Conservation (phyloP, 108 stramenopile species). For the Hondaea fermentalgiana region DNA sequence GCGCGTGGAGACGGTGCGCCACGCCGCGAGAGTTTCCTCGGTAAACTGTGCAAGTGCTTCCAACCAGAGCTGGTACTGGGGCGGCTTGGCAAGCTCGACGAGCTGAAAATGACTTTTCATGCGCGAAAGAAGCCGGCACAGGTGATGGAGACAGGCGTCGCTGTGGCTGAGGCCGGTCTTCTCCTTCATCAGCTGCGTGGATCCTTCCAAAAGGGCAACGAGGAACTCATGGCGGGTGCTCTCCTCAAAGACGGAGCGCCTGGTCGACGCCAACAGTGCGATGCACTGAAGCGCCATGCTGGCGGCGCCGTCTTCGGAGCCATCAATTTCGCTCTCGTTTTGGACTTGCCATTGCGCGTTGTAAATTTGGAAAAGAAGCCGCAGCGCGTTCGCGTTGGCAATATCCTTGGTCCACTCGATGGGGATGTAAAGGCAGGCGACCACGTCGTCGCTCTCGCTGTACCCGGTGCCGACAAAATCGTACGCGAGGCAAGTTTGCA, state of each 20-base stretch:
- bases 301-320: neutral
- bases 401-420: neutral
- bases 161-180: conserved; percentile 15
- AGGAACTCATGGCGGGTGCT: neutral
- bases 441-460: conserved; percentile 8
- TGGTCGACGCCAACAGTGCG: neutral
- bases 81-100: conserved; percentile 6
- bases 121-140: neutral
- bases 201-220: neutral
- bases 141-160: neutral
- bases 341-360: conserved; percentile 7
- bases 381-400: neutral
- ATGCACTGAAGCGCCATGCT: conserved; percentile 6
- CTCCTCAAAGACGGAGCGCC: conserved; percentile 14
- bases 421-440: conserved; percentile 16
- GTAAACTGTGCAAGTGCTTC: neutral
- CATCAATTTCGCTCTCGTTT: conserved; percentile 14
- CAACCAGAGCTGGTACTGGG: conserved; percentile 4
- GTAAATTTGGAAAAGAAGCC: neutral
- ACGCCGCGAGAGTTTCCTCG: neutral
- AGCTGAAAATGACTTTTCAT: conserved; percentile 10
- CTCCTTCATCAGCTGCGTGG: conserved; percentile 12
- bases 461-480: conserved; percentile 4
- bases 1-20: neutral
- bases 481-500: neutral